Percentiles rank a stretch among this genome's conserved stretches.
Evolutionary conservation across 2,329 filamentous ascomycete genomes (phyloP).

Genomic region (Stagonosporopsis chrysanthemi): DNA sequence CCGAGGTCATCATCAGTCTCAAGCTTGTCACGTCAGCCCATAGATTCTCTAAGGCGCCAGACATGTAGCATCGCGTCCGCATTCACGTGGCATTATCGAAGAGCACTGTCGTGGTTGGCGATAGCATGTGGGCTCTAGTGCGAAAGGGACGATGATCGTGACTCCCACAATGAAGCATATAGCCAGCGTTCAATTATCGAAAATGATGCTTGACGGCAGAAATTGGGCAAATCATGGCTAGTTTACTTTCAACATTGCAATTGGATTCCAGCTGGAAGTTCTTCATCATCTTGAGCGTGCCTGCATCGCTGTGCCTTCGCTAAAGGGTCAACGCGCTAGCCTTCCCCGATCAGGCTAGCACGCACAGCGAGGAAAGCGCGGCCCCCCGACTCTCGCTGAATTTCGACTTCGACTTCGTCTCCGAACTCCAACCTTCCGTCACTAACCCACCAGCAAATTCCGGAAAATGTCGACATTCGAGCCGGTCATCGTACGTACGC

Average conservation of each 20-base stretch:
- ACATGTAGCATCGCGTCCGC: neutral
- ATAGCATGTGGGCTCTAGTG: no score
- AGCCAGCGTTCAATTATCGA: neutral
- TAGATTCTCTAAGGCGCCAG: no score
- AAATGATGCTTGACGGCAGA: neutral
- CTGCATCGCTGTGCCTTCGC: neutral
- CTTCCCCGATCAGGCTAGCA: neutral
- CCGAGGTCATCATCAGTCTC: no score
- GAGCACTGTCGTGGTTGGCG: neutral
- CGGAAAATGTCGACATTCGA: slow-evolving; percentile 68
- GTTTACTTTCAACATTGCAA: neutral
- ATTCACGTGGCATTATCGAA: neutral
- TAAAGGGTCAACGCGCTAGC: slow-evolving; percentile 2
- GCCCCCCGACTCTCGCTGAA: neutral
- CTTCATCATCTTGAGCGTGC: neutral
- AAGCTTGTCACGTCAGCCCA: no score
- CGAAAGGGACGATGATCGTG: neutral
- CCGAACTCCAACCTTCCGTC: slow-evolving; percentile 10
- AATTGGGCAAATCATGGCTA: neutral
- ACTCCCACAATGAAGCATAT: neutral
- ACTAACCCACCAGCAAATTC: slow-evolving; percentile 45
- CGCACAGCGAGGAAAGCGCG: neutral
- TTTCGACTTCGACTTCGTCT: neutral
- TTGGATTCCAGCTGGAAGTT: neutral
- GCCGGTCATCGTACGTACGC: slow-evolving; percentile 67